Percentiles rank a stretch among this genome's conserved stretches.
These are phyloP conservation scores for Kwoniella mangroviensis DNA, from an alignment of 768 basidiomycete genomes.

Conservation along the genomic window DNA sequence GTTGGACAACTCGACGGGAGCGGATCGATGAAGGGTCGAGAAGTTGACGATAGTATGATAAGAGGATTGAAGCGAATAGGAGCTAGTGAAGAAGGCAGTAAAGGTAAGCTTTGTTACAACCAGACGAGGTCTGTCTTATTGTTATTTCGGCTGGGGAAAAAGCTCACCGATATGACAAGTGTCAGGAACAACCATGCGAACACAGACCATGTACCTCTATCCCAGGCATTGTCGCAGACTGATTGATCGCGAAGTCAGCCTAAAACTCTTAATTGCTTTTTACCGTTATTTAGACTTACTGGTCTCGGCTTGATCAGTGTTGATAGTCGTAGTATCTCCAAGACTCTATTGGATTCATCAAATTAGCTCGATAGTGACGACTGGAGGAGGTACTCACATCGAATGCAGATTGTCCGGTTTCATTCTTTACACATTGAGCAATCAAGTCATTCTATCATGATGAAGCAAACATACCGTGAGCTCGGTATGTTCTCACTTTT, in stretches of 20 bases:
- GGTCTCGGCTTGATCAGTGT: constrained; percentile 28
- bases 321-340: constrained; percentile 21
- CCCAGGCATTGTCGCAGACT: constrained; percentile 72
- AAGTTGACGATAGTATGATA: constrained; percentile 75
- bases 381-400: constrained; percentile 29
- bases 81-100: constrained; percentile 28
- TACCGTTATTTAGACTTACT: constrained; percentile 15
- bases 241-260: constrained; percentile 3
- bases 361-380: neutral
- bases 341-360: constrained; percentile 11
- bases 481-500: neutral
- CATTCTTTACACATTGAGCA: constrained; percentile 41
- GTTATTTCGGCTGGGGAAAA: no score
- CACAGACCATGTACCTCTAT: constrained; percentile 70
- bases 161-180: constrained; percentile 62
- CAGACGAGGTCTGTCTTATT: no score
- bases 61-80: constrained; percentile 70
- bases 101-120: no score
- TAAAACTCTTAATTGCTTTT: neutral
- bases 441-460: constrained; percentile 38
- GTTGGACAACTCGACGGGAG: constrained; percentile 20
- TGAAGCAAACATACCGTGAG: neutral
- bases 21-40: constrained; percentile 68
- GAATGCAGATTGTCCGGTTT: constrained; percentile 10
- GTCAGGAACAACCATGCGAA: constrained; percentile 69